Evolutionary conservation across 208 protist genomes (phyloP).

Genomic region (Herpetomonas samuelpessoai): DNA sequence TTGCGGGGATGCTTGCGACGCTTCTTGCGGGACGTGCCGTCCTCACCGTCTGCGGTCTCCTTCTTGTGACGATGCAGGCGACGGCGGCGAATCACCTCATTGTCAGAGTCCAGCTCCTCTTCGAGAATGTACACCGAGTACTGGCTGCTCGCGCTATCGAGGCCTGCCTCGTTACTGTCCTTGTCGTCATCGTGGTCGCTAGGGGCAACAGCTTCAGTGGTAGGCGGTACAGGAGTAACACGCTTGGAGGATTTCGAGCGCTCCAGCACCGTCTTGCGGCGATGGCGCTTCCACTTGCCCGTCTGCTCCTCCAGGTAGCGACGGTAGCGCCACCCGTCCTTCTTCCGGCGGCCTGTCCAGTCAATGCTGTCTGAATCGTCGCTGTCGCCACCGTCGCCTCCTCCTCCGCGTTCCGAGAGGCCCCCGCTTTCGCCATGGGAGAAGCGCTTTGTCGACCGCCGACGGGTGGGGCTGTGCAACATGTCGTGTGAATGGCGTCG

Average conservation of each 20-base stretch:
- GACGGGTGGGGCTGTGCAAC: background rate
- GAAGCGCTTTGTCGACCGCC: background rate
- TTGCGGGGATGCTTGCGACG: background rate
- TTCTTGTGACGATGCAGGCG: slow-evolving; percentile 16
- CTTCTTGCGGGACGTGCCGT: background rate
- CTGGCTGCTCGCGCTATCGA: background rate
- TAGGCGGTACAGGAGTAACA: no score
- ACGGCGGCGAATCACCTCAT: slow-evolving; percentile 29
- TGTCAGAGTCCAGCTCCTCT: slow-evolving; percentile 44
- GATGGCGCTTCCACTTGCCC: background rate
- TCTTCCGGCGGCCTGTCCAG: background rate
- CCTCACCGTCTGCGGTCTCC: background rate
- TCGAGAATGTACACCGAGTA: slow-evolving; percentile 39
- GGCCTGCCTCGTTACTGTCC: background rate
- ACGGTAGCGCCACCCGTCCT: background rate
- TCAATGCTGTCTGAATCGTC: background rate
- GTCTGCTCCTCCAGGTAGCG: background rate
- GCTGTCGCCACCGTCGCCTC: background rate
- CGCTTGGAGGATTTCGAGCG: background rate
- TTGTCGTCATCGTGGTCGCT: background rate
- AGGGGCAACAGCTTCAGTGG: background rate
- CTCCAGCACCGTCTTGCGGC: background rate
- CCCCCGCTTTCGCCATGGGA: background rate
- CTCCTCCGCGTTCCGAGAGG: background rate
- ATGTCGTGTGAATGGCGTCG: slow-evolving; percentile 3